These are phyloP conservation scores for Zygotorulaspora chibaensis DNA, from an alignment of 805 yeast genomes.

Conservation along the genomic window DNA sequence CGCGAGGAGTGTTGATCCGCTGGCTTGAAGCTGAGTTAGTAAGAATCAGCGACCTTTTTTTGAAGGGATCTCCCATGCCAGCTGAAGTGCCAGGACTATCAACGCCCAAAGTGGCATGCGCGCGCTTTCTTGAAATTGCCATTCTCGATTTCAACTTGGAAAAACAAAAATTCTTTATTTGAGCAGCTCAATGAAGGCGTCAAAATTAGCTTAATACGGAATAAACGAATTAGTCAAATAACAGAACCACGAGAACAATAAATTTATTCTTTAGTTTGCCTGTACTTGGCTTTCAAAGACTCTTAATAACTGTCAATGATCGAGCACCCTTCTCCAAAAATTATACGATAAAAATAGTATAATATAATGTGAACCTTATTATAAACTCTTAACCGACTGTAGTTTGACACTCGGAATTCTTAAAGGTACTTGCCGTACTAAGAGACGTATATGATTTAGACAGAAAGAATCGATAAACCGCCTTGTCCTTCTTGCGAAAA, in stretches of 20 bases:
- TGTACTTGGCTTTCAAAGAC: not conserved
- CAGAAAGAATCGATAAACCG: not conserved
- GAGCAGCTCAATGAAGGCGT: constrained; percentile 33
- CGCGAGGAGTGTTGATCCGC: constrained; percentile 4
- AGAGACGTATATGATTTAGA: not conserved
- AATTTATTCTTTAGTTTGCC: no score
- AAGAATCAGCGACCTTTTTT: constrained; percentile 11
- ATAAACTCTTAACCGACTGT: not conserved
- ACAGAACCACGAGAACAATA: not conserved
- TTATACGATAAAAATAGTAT: no score
- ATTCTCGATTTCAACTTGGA: constrained; percentile 6
- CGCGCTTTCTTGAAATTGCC: constrained; percentile 24
- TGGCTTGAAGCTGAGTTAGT: not conserved
- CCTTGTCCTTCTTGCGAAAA: not conserved
- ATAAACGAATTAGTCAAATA: not conserved
- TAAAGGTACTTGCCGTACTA: not conserved
- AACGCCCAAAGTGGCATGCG: constrained; percentile 16
- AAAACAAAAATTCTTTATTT: constrained; percentile 7
- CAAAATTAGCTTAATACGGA: constrained; percentile 15
- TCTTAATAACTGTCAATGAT: not conserved
- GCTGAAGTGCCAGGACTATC: not conserved
- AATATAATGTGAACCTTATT: not conserved
- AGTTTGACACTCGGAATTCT: not conserved
- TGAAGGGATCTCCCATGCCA: constrained; percentile 6
- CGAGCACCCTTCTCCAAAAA: not conserved